A percentile compares a stretch with the other conserved stretches of the same genome.
Evolutionary conservation across 1,139 yeast genomes (phyloP).

Genomic region (Magnusiomyces sp.): DNA sequence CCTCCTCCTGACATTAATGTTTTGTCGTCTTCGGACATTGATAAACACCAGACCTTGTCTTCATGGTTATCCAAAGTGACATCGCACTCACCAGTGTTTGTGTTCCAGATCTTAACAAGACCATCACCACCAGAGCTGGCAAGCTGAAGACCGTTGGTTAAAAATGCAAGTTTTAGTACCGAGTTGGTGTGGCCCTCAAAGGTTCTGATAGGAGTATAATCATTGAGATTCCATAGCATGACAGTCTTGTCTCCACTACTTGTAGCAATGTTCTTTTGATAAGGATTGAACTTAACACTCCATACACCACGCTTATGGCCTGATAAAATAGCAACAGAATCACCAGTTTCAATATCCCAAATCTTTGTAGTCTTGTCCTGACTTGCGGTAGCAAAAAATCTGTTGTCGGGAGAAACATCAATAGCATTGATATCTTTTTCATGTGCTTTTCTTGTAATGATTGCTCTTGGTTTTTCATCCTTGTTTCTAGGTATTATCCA

Average conservation of each 20-base stretch:
- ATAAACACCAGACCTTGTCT: slow-evolving; percentile 90
- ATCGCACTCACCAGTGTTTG: slow-evolving; percentile 59
- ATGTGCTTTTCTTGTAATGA: slow-evolving; percentile 89
- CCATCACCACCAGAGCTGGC: slow-evolving; percentile 94
- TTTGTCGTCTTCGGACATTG: slow-evolving; percentile 51
- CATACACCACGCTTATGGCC: slow-evolving; percentile 95
- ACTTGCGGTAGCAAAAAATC: slow-evolving; percentile 86
- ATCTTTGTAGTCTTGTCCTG: slow-evolving; percentile 87
- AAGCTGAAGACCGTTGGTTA: slow-evolving; percentile 58
- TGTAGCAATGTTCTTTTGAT: slow-evolving; percentile 64
- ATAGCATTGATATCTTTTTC: slow-evolving; percentile 90
- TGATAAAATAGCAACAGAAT: slow-evolving; percentile 68
- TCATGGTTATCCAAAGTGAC: slow-evolving; percentile 86
- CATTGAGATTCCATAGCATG: slow-evolving; percentile 78
- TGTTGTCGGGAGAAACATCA: slow-evolving; percentile 84
- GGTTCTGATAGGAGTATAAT: slow-evolving; percentile 67
- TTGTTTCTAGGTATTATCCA: slow-evolving; percentile 50
- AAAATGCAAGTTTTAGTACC: slow-evolving; percentile 70
- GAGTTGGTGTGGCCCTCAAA: slow-evolving; percentile 94
- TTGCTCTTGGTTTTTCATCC: slow-evolving; percentile 41
- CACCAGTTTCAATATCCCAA: slow-evolving; percentile 80
- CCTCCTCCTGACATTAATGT: slow-evolving; percentile 83
- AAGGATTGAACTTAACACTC: slow-evolving; percentile 77
- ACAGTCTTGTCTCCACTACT: slow-evolving; percentile 87
- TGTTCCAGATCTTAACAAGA: slow-evolving; percentile 83